Conservation (phyloP, 176 grass and related monocot species). For the Juncus inflexus region DNA sequence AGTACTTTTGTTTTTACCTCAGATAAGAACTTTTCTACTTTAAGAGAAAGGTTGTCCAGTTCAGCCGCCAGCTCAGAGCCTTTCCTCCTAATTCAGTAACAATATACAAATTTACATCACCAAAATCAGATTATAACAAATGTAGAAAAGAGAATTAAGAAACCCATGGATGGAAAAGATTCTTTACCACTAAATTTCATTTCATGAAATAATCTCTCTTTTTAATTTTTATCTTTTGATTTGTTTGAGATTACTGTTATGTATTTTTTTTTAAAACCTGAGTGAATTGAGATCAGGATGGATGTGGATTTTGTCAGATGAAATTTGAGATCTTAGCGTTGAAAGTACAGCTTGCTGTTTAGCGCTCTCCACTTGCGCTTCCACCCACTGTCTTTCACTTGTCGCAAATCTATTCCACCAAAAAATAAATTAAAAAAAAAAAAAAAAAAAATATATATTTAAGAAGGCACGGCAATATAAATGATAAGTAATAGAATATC, state of each 20-base stretch:
- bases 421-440: neutral
- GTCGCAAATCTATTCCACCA: constrained; percentile 75
- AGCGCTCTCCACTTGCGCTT: constrained; percentile 95
- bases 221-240: too few relatives aligned
- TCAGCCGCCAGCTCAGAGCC: constrained; percentile 80
- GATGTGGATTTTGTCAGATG: constrained; percentile 86
- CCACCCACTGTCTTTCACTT: constrained; percentile 98
- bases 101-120: constrained; percentile 19
- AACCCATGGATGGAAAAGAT: too few relatives aligned
- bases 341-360: constrained; percentile 94
- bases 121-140: neutral
- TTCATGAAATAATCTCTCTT: neutral
- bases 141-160: too few relatives aligned
- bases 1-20: constrained; percentile 45
- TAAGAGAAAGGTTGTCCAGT: constrained; percentile 72
- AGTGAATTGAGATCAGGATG: constrained; percentile 90
- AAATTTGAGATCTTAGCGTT: constrained; percentile 80
- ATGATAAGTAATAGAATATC: neutral
- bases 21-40: constrained; percentile 78
- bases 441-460: neutral
- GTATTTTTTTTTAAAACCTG: constrained; percentile 57
- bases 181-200: too few relatives aligned
- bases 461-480: neutral
- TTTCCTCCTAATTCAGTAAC: constrained; percentile 58
- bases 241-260: too few relatives aligned